Evolutionary conservation across 306 rosid genomes (phyloP), one percentile per base, ranked within the genome.

Genomic region (Castanopsis chinensis): DNA sequence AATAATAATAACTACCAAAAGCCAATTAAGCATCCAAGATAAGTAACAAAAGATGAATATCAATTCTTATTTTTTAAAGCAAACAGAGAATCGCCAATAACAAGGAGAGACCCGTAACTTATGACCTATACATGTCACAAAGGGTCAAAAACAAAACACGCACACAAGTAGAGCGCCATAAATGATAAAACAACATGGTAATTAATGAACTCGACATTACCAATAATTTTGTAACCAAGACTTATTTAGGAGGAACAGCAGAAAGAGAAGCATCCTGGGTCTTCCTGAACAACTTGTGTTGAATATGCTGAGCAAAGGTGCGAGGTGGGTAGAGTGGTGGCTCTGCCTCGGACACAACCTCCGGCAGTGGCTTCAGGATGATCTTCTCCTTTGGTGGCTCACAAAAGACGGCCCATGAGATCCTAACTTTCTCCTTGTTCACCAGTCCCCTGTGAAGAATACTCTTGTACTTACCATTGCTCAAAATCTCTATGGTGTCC

Each of bases 371-470:
- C 82, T 91, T 76, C 1, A 93, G 85, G 3, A 91, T 86, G 54
- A 93, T 93, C 89, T 93, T 93, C 82, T 93, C 98, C 89, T 91
- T 93, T 0, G 93, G 97, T 1, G 98, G 98, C 75, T 93, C 98
- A 53, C 97, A 90, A 85, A 93, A 93, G 9, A 90, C 97, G 0
- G 98, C 97, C 98, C 98, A 91, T 0, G 98, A 93, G 43, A 93
- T 89, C 85, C 98, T 85, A 49, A 93, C 98, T 72, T 90, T 93
- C 49, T 93, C 93, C 81, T 91, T 90, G 90, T 93, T 93, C 43
- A 93, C 97, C 72, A 93, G 80, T 0, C 93, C 97, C 72, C 98
- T 86, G 45, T 93, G 98, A 73, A 91, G 91, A 70, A 93, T 93
- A 18, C 97, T 93, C 86, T 93, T 93, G 86, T 82, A 93, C 80